Evolutionary conservation across 2,329 filamentous ascomycete species (phyloP).

Genomic region (Anisogramma anomala): DNA sequence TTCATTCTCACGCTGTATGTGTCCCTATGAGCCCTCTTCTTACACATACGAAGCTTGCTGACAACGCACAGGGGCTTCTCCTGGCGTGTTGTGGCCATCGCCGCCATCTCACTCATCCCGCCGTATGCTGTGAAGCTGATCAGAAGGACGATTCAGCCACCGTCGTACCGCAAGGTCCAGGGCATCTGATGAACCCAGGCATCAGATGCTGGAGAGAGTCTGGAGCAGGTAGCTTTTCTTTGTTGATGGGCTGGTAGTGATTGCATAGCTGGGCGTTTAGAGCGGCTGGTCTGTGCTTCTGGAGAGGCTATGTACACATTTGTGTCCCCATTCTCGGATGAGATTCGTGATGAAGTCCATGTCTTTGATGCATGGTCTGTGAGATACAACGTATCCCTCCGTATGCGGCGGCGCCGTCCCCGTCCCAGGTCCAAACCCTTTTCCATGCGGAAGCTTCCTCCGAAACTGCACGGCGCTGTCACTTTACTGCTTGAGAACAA

Average conservation of each 20-base stretch:
- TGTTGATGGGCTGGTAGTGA: slow-evolving; percentile 1
- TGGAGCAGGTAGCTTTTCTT: slow-evolving; percentile 2
- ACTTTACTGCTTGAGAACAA: slow-evolving; percentile 39
- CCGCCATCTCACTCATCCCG: slow-evolving; percentile 69
- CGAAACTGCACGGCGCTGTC: neutral
- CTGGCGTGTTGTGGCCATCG: slow-evolving; percentile 77
- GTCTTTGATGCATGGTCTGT: neutral
- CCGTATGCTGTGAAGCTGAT: slow-evolving; percentile 82
- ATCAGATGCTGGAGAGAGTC: slow-evolving; percentile 30
- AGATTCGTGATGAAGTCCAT: slow-evolving; percentile 2
- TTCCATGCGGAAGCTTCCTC: neutral
- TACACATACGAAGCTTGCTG: slow-evolving; percentile 1
- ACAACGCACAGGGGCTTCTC: slow-evolving; percentile 55
- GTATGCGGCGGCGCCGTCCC: neutral
- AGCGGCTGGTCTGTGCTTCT: neutral
- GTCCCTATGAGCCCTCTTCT: neutral
- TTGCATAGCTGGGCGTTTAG: slow-evolving; percentile 15
- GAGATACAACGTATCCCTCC: neutral
- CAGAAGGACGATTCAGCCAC: slow-evolving; percentile 73
- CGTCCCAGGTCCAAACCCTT: too few species aligned
- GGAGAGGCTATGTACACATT: neutral
- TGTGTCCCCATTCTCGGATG: neutral
- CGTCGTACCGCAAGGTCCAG: slow-evolving; percentile 89
- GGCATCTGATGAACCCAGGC: slow-evolving; percentile 44
- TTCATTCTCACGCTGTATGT: slow-evolving; percentile 62